Evolutionary conservation across 139 green algal species (phyloP), one percentile per base, ranked within the genome.

Genomic region (Diplosphaera chodatii): DNA sequence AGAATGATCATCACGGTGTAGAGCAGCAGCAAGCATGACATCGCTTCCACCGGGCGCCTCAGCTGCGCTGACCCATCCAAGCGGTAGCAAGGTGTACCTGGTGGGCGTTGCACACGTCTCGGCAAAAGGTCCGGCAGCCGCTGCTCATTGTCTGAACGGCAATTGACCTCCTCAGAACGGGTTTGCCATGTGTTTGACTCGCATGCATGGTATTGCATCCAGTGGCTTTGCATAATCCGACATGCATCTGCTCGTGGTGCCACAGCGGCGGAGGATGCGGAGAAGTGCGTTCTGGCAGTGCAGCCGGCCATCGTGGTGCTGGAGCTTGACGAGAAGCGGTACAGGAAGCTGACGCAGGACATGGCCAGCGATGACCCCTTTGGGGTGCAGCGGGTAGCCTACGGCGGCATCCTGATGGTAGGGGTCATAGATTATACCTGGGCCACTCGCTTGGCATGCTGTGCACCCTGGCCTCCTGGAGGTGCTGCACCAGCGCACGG

Each of bases 31-130:
- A n/a, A n/a, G n/a, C n/a, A n/a, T n/a, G n/a, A n/a, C n/a, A 48
- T 20, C 22, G 10, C 48, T 59, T 3, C 48, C 48, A 25, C 48
- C 8, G 3, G 48, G 48, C 16, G 48, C 48, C 18, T 10, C 48
- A 3, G 48, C 48, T 27, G 48, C 48, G 3, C 48, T 59, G 48
- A 59, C 48, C 16, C 48, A 59, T 25, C 48, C 48, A 23, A 27
- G 16, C 48, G 16, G 48, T 18, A 59, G 48, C 48, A 59, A 83
- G 71, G 66, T 84, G 0, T 78, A 79, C 20, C n/a, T 84, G 1
- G 71, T 84, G 1, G 78, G 70, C 32, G 73, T 74, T 15, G 78
- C 78, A 2, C 76, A 84, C 32, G 77, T 84, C 1, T 83, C 75
- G 1, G 34, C 32, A 1, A 32, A 75, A 56, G 70, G 37, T 48